Percentiles rank a stretch among this genome's conserved stretches.
Evolutionary conservation across 2,329 filamentous ascomycete species (phyloP).

Genomic region (Pseudocercospora eumusae): DNA sequence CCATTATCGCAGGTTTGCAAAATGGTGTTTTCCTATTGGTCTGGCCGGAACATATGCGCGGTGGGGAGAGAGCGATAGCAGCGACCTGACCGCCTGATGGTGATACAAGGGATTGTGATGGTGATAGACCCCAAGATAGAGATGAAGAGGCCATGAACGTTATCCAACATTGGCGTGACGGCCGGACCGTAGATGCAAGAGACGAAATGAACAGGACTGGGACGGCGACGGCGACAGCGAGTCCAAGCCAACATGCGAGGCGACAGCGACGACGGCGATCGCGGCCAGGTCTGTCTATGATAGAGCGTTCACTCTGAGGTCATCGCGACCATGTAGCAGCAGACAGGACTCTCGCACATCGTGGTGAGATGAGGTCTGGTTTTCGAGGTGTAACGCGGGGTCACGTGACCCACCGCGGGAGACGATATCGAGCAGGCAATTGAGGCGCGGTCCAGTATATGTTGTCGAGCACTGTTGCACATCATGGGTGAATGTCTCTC

Average conservation of each 20-base stretch:
- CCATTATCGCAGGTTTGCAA: constrained; percentile 18
- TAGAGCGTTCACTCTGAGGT: background rate
- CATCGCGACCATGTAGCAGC: background rate
- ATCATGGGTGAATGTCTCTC: background rate
- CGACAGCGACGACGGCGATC: background rate
- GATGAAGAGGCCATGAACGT: background rate
- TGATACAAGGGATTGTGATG: constrained; percentile 10
- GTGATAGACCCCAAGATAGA: background rate
- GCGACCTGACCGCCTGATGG: constrained; percentile 16
- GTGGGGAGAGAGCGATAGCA: constrained; percentile 15
- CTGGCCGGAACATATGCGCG: constrained; percentile 29
- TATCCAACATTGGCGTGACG: background rate
- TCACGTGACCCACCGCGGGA: background rate
- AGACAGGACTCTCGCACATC: background rate
- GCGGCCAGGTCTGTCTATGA: background rate
- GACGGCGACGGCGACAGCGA: background rate
- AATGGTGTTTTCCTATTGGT: constrained; percentile 23
- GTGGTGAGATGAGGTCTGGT: background rate
- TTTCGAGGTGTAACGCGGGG: background rate
- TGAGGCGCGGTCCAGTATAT: background rate
- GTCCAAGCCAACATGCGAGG: background rate
- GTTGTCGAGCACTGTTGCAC: background rate
- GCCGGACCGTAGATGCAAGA: background rate
- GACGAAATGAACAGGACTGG: background rate
- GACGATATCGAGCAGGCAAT: background rate